phyloP scores from a whole-genome alignment of 1,284 basidiomycete species.

The Leccinum laetum region DNA sequence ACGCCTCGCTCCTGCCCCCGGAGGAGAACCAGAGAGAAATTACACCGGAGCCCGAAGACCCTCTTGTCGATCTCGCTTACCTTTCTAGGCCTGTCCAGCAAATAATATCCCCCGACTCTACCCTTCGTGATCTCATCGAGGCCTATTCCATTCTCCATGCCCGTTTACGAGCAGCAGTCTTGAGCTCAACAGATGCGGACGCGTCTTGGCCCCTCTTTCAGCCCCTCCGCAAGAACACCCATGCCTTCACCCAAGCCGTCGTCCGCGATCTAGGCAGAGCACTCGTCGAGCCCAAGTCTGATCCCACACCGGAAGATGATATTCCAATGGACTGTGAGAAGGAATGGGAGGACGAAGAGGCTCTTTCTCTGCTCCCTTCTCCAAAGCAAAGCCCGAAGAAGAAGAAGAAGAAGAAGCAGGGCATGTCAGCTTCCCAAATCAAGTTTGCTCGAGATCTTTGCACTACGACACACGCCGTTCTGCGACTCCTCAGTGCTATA shows the following conservation, averaged over 20 bases:
- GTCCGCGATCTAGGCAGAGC: slow-evolving; percentile 64
- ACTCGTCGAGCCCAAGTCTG: slow-evolving; percentile 52
- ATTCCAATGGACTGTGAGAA: slow-evolving; percentile 16
- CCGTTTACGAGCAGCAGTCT: slow-evolving; percentile 54
- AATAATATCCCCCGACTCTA: slow-evolving; percentile 49
- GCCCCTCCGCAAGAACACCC: slow-evolving; percentile 55
- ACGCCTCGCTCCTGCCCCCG: slow-evolving; percentile 36
- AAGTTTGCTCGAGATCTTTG: slow-evolving; percentile 77
- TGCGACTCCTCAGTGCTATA: slow-evolving; percentile 59
- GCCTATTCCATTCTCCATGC: slow-evolving; percentile 69
- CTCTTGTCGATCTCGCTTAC: slow-evolving; percentile 61
- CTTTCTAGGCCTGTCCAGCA: slow-evolving; percentile 58
- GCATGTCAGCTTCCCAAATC: slow-evolving; percentile 73
- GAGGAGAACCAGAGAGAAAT: slow-evolving; percentile 53
- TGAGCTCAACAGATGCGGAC: slow-evolving; percentile 50
- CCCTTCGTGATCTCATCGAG: slow-evolving; percentile 60
- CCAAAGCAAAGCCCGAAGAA: slow-evolving; percentile 56
- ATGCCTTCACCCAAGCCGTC: slow-evolving; percentile 51
- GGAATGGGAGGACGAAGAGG: slow-evolving; percentile 29
- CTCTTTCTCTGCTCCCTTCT: slow-evolving; percentile 46
- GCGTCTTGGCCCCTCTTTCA: slow-evolving; percentile 70
- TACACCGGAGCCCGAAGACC: slow-evolving; percentile 71
- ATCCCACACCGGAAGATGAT: slow-evolving; percentile 31
- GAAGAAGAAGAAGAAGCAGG: slow-evolving; percentile 35
- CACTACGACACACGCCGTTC: slow-evolving; percentile 63